Conservation (phyloP, 371 early-diverging fungal genomes). For the Amoeboaphelidium occidentale region DNA sequence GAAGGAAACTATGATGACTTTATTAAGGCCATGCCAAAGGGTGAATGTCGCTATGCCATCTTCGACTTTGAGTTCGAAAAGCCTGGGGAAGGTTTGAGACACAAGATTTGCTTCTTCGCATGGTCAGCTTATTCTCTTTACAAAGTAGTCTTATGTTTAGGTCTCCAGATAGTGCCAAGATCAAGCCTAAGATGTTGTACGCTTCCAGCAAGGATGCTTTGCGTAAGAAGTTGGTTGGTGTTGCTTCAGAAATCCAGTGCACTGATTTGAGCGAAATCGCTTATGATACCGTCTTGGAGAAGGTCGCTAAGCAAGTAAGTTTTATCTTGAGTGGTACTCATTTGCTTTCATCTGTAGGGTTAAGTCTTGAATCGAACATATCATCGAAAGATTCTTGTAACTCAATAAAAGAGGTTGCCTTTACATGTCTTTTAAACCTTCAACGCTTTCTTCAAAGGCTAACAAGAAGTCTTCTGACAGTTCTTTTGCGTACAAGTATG, state of each 20-base stretch:
- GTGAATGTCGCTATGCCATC: slow-evolving; percentile 54
- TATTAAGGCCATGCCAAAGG: slow-evolving; percentile 26
- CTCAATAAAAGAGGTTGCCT: too few relatives aligned
- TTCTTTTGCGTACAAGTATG: too few relatives aligned
- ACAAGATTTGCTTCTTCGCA: slow-evolving; percentile 37
- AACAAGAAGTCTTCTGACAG: too few relatives aligned
- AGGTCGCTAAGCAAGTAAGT: slow-evolving; percentile 14
- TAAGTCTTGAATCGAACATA: too few relatives aligned
- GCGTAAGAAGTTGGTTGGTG: slow-evolving; percentile 42
- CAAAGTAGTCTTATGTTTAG: too few relatives aligned
- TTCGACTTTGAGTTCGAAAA: slow-evolving; percentile 54
- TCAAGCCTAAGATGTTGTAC: slow-evolving; percentile 75
- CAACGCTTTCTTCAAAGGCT: too few relatives aligned
- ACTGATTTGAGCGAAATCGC: slow-evolving; percentile 37
- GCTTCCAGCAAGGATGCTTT: slow-evolving; percentile 63
- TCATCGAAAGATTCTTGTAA: too few relatives aligned
- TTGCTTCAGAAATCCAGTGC: slow-evolving; percentile 57
- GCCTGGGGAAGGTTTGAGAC: slow-evolving; percentile 33
- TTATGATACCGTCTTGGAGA: slow-evolving; percentile 46
- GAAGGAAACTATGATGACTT: slow-evolving; percentile 34
- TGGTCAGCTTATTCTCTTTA: too few relatives aligned
- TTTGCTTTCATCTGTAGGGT: too few relatives aligned
- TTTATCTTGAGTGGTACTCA: background rate
- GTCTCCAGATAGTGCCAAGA: slow-evolving; percentile 48
- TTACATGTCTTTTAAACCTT: too few relatives aligned